Percentiles rank a stretch among this genome's conserved stretches.
Evolutionary conservation across 345 rosid genomes (phyloP).

Genomic region (Eucalyptus dawsonii): DNA sequence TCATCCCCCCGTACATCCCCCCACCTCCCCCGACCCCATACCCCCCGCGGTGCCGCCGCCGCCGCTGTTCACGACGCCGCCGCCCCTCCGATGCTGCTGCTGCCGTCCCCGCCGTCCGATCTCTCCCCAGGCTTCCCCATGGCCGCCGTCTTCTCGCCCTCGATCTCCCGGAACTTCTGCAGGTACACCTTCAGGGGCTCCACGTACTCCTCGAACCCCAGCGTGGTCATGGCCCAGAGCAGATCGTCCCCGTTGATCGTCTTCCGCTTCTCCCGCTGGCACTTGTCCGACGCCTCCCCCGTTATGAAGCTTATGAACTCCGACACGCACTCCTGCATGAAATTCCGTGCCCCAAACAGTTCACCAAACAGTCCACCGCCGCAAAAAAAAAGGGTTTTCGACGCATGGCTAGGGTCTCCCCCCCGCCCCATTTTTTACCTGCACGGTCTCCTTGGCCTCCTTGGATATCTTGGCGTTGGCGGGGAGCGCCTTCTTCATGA

Average conservation of each 20-base stretch:
- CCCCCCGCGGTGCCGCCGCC: not conserved
- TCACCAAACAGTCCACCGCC: not conserved
- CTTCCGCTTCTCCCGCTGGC: conserved; percentile 54
- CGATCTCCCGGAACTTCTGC: conserved; percentile 42
- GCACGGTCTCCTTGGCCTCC: conserved; percentile 54
- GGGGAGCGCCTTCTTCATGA: conserved; percentile 48
- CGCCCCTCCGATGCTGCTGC: not conserved
- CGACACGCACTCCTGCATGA: conserved; percentile 40
- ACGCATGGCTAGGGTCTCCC: not conserved
- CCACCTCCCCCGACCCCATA: not conserved
- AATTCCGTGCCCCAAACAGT: not conserved
- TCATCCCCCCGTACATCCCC: conserved; percentile 3
- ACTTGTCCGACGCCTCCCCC: conserved; percentile 55
- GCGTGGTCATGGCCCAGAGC: conserved; percentile 53
- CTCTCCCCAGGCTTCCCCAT: conserved; percentile 11
- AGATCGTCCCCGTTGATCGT: conserved; percentile 63
- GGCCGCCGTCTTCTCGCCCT: conserved; percentile 31
- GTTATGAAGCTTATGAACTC: conserved; percentile 59
- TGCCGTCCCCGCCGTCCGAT: not conserved
- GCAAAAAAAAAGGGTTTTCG: not conserved
- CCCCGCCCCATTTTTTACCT: not conserved
- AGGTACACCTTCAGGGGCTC: conserved; percentile 40
- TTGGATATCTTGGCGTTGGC: conserved; percentile 59
- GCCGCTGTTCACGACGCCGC: not conserved
- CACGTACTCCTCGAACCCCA: conserved; percentile 50